These are phyloP conservation scores for Moesziomyces antarcticus DNA, from an alignment of 1,284 basidiomycete genomes.

Conservation along the genomic window DNA sequence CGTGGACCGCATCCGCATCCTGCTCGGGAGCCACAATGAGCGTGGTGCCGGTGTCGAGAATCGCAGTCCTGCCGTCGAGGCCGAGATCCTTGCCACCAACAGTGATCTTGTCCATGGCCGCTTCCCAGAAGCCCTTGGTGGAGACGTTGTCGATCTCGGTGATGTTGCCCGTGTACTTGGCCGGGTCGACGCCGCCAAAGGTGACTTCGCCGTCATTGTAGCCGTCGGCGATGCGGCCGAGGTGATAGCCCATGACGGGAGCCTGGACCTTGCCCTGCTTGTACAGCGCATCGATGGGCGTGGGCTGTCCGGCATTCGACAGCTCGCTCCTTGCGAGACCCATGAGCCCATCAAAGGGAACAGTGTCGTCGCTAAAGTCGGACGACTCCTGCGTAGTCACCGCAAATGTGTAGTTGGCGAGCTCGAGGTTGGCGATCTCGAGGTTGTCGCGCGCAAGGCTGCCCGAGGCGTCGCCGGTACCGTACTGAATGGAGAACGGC, in stretches of 20 bases:
- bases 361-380: conserved; percentile 72
- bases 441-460: conserved; percentile 77
- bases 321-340: conserved; percentile 71
- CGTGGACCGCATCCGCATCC: conserved; percentile 73
- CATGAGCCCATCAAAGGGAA: conserved; percentile 84
- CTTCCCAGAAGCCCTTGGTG: conserved; percentile 80
- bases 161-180: conserved; percentile 70
- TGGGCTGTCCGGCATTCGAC: conserved; percentile 76
- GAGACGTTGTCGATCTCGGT: conserved; percentile 66
- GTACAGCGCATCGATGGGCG: conserved; percentile 80
- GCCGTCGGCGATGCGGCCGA: conserved; percentile 76
- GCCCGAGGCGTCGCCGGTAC: conserved; percentile 77
- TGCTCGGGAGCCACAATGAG: conserved; percentile 68
- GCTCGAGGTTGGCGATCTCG: conserved; percentile 75
- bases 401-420: conserved; percentile 79
- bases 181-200: conserved; percentile 80
- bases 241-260: conserved; percentile 83
- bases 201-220: conserved; percentile 81
- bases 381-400: conserved; percentile 75
- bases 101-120: conserved; percentile 73
- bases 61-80: conserved; percentile 70
- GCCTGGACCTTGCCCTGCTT: conserved; percentile 74
- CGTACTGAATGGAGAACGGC: conserved; percentile 80
- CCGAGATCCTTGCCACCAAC: conserved; percentile 73
- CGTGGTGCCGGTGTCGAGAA: conserved; percentile 68